These are phyloP conservation scores for Trifolium subterraneum DNA, from an alignment of 306 rosid species.

Conservation along the genomic window DNA sequence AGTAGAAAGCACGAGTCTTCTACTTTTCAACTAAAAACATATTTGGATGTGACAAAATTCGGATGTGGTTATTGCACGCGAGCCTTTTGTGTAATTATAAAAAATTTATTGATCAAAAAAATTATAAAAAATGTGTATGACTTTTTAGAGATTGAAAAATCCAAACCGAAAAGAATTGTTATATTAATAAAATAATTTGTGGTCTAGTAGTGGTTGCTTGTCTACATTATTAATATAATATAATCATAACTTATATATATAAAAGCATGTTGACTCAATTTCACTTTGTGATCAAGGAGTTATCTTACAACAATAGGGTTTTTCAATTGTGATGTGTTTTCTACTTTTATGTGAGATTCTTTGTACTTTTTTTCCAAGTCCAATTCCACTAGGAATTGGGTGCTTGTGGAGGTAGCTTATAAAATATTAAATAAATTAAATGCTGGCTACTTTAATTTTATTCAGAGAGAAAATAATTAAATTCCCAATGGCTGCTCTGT, in stretches of 20 bases:
- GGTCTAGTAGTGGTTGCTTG: conserved; percentile 49
- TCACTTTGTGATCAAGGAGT: conserved; percentile 42
- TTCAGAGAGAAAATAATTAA: conserved; percentile 9
- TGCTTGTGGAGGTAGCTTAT: conserved; percentile 45
- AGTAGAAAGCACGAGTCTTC: conserved; percentile 44
- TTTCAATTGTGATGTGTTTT: conserved; percentile 38
- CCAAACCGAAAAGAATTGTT: conserved; percentile 47
- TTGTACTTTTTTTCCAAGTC: conserved; percentile 45
- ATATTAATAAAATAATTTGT: conserved; percentile 42
- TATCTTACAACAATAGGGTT: conserved; percentile 33
- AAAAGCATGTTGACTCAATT: conserved; percentile 46
- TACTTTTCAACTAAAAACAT: conserved; percentile 46
- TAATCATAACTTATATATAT: conserved; percentile 31
- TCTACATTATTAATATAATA: conserved; percentile 34
- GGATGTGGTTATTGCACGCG: conserved; percentile 54
- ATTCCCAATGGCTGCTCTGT: conserved; percentile 29
- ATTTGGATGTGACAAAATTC: conserved; percentile 41
- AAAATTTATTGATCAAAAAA: too few relatives aligned
- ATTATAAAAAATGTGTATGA: conserved; percentile 21
- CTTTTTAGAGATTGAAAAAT: conserved; percentile 41
- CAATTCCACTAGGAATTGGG: conserved; percentile 48
- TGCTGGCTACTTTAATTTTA: conserved; percentile 23
- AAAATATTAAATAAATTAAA: not conserved
- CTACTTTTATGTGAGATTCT: conserved; percentile 46
- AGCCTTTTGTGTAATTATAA: conserved; percentile 40